These are phyloP conservation scores for Penicillium italicum DNA, from an alignment of 2,329 filamentous ascomycete genomes.

Conservation along the genomic window DNA sequence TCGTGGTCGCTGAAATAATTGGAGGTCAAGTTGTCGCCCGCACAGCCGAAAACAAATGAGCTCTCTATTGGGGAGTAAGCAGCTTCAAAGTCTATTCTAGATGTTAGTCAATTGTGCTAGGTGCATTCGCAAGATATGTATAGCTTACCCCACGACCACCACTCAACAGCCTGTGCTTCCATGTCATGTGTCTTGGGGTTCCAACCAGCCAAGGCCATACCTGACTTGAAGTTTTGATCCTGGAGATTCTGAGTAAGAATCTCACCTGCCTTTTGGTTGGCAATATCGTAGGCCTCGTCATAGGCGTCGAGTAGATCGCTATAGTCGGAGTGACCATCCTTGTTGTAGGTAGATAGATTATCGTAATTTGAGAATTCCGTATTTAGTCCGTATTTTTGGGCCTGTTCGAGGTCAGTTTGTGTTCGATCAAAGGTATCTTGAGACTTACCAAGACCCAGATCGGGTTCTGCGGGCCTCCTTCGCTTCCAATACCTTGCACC, in stretches of 20 bases:
- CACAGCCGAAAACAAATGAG: slow-evolving; percentile 54
- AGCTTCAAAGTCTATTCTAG: slow-evolving; percentile 54
- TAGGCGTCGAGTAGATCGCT: slow-evolving; percentile 50
- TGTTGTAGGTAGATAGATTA: slow-evolving; percentile 59
- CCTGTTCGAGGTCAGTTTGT: slow-evolving; percentile 22
- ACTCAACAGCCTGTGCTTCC: slow-evolving; percentile 59
- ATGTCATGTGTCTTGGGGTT: slow-evolving; percentile 54
- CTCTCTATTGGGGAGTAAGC: slow-evolving; percentile 56
- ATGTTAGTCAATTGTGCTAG: not conserved
- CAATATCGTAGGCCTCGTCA: slow-evolving; percentile 45
- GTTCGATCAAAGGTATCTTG: not conserved
- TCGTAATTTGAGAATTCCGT: slow-evolving; percentile 59
- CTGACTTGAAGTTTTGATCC: slow-evolving; percentile 59
- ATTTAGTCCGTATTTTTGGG: slow-evolving; percentile 56
- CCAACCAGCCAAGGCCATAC: slow-evolving; percentile 60
- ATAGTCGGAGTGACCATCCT: slow-evolving; percentile 54
- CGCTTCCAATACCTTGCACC: slow-evolving; percentile 20
- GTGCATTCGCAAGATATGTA: not conserved
- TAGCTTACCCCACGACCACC: slow-evolving; percentile 49
- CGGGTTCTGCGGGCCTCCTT: slow-evolving; percentile 16
- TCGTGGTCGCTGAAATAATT: slow-evolving; percentile 61
- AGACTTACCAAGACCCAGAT: slow-evolving; percentile 17
- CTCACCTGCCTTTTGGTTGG: slow-evolving; percentile 54
- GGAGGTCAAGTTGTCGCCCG: slow-evolving; percentile 59
- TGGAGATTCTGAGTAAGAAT: slow-evolving; percentile 59